phyloP scores from a whole-genome alignment of 1,139 yeast genomes.

The Debaryomycetaceae sp. region DNA sequence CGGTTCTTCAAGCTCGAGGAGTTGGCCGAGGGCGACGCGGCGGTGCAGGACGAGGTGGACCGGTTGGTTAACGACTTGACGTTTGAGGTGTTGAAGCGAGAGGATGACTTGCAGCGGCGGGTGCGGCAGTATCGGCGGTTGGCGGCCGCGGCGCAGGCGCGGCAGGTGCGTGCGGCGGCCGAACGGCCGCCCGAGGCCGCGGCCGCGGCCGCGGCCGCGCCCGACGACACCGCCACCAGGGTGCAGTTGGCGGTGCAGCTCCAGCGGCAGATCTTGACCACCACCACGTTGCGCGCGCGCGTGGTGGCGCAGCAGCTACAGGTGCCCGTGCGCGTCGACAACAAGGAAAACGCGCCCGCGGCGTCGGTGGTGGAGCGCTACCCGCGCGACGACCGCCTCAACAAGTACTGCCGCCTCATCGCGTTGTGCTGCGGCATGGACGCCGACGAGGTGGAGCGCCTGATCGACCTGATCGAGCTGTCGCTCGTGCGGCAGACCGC shows the following conservation, averaged over 20 bases:
- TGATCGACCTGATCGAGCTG: slow-evolving; percentile 43
- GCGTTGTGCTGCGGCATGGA: slow-evolving; percentile 45
- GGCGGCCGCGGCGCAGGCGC: too few relatives aligned
- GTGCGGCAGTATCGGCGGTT: slow-evolving; percentile 8
- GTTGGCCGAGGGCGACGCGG: slow-evolving; percentile 20
- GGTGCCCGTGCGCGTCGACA: slow-evolving; percentile 16
- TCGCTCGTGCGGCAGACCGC: slow-evolving; percentile 21
- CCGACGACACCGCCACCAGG: slow-evolving; percentile 1
- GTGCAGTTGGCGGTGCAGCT: slow-evolving; percentile 19
- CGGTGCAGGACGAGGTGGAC: slow-evolving; percentile 42
- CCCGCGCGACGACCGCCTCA: slow-evolving; percentile 31
- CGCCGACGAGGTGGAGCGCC: slow-evolving; percentile 35
- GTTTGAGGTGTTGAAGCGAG: slow-evolving; percentile 31
- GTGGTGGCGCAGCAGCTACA: slow-evolving; percentile 20
- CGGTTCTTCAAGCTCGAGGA: slow-evolving; percentile 28
- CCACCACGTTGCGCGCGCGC: slow-evolving; percentile 15
- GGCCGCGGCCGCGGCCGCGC: background rate
- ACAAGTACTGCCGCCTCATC: slow-evolving; percentile 40
- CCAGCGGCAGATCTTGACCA: slow-evolving; percentile 20
- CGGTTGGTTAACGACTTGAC: slow-evolving; percentile 38
- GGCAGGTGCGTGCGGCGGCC: background rate
- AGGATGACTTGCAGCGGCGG: slow-evolving; percentile 25
- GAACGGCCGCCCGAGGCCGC: background rate
- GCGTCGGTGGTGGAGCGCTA: slow-evolving; percentile 22
- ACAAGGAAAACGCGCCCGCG: slow-evolving; percentile 7